phyloP scores from a whole-genome alignment of 2,329 filamentous ascomycete genomes.

The Colletotrichum sidae region DNA sequence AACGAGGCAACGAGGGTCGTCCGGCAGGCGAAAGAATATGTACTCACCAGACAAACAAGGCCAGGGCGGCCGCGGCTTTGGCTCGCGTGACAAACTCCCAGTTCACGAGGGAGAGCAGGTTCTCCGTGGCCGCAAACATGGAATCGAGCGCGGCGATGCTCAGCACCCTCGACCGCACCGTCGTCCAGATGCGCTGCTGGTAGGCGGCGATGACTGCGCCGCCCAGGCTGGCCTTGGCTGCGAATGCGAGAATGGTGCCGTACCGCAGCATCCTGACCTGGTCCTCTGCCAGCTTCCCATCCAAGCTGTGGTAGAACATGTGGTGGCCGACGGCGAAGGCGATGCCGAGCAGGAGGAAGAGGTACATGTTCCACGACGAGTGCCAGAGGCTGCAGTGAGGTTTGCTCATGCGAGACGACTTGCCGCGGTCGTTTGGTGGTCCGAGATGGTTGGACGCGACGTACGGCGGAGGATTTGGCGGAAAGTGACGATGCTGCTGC shows the following conservation, averaged over 20 bases:
- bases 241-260: slow-evolving; percentile 50
- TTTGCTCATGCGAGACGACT: slow-evolving; percentile 3
- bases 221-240: slow-evolving; percentile 49
- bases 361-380: slow-evolving; percentile 49
- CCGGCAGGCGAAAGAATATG: not conserved
- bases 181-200: slow-evolving; percentile 40
- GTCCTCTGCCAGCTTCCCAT: slow-evolving; percentile 45
- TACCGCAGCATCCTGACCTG: slow-evolving; percentile 50
- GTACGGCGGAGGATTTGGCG: slow-evolving; percentile 12
- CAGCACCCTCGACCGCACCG: slow-evolving; percentile 38
- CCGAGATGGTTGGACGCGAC: not conserved
- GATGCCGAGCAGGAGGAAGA: slow-evolving; percentile 47
- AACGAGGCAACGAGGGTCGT: slow-evolving; percentile 11
- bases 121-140: slow-evolving; percentile 49
- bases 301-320: slow-evolving; percentile 47
- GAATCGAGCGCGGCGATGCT: slow-evolving; percentile 41
- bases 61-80: slow-evolving; percentile 48
- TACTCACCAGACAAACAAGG: slow-evolving; percentile 47
- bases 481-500: slow-evolving; percentile 7
- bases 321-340: slow-evolving; percentile 49
- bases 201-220: slow-evolving; percentile 46
- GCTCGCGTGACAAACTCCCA: slow-evolving; percentile 46
- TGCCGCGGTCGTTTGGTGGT: slow-evolving; percentile 5
- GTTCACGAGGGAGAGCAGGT: slow-evolving; percentile 44
- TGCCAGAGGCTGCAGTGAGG: slow-evolving; percentile 46